Evolutionary conservation across 305 asterid species (phyloP), one percentile per base, ranked within the genome.

Genomic region (Solanum hybrid): DNA sequence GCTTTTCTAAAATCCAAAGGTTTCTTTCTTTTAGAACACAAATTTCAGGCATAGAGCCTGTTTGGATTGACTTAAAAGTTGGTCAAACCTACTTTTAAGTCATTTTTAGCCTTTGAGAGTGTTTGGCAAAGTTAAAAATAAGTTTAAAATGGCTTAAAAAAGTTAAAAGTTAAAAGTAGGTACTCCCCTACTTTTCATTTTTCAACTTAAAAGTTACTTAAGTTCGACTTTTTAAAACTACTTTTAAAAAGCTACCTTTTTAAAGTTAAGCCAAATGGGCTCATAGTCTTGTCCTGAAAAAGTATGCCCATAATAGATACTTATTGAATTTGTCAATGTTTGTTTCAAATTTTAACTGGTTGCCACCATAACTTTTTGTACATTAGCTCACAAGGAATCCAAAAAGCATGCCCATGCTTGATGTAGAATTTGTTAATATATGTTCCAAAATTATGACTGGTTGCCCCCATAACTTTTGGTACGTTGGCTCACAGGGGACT

Each of bases 401-500:
- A 51, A 10, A 84, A 31, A 20, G 75, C 69, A 51, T 46, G 71
- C 87, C 72, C 27, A 29, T 82, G 24, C 72, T 46, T 46, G 20
- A 29, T 82, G 34, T 51, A 51, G 22, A 31, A 51, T 84, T 81
- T 84, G 29, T 31, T 51, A 8, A 29, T 46, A n/a, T 84, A 20
- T 51, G 36, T 84, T 84, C 75, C 87, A 84, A 31, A 24, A 31
- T 51, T 87, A 86, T 77, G 60, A 82, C 42, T 92, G 89, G 89
- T 90, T 86, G 66, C 89, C 88, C 87, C 73, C 69, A 89, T 93
- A 89, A 89, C 85, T 71, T 91, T 87, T 90, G 79, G 92, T 89
- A 89, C 89, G 73, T 88, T 94, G 93, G 91, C 91, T 90, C 89
- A 90, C 96, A 95, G 99, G 98, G 89, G 88, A 91, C 93, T 91